Evolutionary conservation across 75 land plant species (phyloP), one percentile per base, ranked within the genome.

Genomic region (Gnetum montanum): DNA sequence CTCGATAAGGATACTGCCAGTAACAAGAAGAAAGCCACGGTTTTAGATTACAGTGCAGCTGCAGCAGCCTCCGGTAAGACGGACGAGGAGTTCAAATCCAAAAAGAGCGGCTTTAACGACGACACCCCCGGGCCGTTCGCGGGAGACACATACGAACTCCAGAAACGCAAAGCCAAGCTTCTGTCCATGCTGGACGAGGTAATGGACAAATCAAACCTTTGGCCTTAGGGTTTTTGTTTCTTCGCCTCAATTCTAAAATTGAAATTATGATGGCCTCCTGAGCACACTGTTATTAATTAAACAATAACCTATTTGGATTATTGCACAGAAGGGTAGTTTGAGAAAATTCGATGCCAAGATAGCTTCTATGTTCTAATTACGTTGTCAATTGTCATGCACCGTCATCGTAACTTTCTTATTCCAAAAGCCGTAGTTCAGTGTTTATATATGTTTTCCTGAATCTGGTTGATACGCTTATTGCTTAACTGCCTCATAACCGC

Each of bases 131-230:
- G 43, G 76, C 22, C 76, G 75, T 20, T 38, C 82, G 0, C 82
- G 0, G 63, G 77, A 13, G 86, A 76, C 34, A 73, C 84, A 46
- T 66, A 78, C 43, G 96, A 86, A 48, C 72, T 82, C 64, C 83
- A 86, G 35, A 59, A 71, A 46, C 80, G 71, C 67, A 90, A 85
- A 65, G 65, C 79, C 55, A 86, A 86, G 66, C 79, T 90, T 6
- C 30, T 76, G 16, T 58, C 80, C 37, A 90, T 90, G 87, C 81
- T 86, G 44, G 85, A 90, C 55, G 96, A 90, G 96, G 96, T 76
- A n/a, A n/a, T 33, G 57, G 46, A 51, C 22, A 15, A 31, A 40
- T 54, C 20, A 33, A n/a, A n/a, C 58, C 46, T 22, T 34, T 12
- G 18, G 30, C 44, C 20, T n/a, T 6, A n/a, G 18, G 8, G 18